phyloP scores from a whole-genome alignment of 1,284 basidiomycete species.

The Boletus calvinii region DNA sequence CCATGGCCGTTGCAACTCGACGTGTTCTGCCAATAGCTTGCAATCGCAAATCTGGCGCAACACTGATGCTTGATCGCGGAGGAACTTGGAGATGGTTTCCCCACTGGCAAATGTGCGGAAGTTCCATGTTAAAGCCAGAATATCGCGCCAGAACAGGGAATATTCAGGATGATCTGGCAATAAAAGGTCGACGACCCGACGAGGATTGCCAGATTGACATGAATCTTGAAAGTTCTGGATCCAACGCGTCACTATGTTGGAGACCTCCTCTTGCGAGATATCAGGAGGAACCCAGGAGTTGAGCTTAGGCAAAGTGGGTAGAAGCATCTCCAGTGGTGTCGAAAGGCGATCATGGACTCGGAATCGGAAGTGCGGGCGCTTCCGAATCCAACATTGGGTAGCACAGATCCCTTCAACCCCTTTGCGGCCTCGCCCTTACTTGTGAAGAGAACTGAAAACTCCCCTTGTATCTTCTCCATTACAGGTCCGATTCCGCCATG shows the following conservation, averaged over 20 bases:
- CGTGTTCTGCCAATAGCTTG: background rate
- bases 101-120: constrained; percentile 2
- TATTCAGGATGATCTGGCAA: background rate
- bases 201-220: constrained; percentile 3
- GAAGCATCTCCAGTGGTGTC: background rate
- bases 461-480: too few relatives aligned
- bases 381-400: too few relatives aligned
- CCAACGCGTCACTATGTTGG: background rate
- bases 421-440: too few relatives aligned
- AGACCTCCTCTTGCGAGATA: background rate
- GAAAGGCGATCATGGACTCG: too few relatives aligned
- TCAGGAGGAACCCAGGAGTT: background rate
- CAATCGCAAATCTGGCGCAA: constrained; percentile 1
- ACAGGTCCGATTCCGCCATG: too few relatives aligned
- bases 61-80: background rate
- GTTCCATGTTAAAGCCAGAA: constrained; percentile 8
- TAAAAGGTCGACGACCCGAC: background rate
- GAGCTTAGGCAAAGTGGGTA: constrained; percentile 1
- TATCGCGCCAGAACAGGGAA: constrained; percentile 5
- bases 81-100: constrained; percentile 1
- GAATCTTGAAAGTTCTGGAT: constrained; percentile 2
- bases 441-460: too few relatives aligned
- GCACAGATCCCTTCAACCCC: too few relatives aligned
- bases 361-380: too few relatives aligned
- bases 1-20: background rate